Evolutionary conservation across 345 rosid genomes (phyloP).

Genomic region (Kandelia obovata): DNA sequence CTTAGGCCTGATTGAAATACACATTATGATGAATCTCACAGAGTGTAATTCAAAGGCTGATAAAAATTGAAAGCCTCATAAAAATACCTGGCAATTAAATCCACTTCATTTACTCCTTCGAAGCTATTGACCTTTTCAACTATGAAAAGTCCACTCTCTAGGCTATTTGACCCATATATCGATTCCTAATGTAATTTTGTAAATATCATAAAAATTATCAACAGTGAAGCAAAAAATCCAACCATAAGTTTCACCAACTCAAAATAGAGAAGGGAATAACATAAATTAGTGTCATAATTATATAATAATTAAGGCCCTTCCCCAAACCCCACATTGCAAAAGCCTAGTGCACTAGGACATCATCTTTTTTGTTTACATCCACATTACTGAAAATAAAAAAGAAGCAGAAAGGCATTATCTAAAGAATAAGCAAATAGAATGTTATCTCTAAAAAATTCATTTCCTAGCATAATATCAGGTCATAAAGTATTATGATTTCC

Average conservation of each 20-base stretch:
- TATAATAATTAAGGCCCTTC: not conserved
- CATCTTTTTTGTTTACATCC: too few relatives aligned
- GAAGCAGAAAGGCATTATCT: too few relatives aligned
- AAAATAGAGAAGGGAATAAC: not conserved
- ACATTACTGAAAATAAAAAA: too few relatives aligned
- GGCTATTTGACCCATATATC: constrained; percentile 48
- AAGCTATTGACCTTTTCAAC: constrained; percentile 45
- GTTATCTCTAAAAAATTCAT: too few relatives aligned
- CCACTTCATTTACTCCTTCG: constrained; percentile 27
- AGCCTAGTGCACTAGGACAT: too few relatives aligned
- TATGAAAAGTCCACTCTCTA: constrained; percentile 47
- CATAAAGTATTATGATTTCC: not conserved
- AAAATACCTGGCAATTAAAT: constrained; percentile 49
- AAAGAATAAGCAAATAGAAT: too few relatives aligned
- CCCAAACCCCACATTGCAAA: too few relatives aligned
- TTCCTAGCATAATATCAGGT: not conserved
- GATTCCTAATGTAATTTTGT: constrained; percentile 41
- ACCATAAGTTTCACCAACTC: not conserved
- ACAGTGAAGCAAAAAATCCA: not conserved
- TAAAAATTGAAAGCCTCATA: constrained; percentile 9
- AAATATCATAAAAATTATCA: constrained; percentile 1
- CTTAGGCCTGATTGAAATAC: constrained; percentile 44
- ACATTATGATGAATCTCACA: constrained; percentile 12
- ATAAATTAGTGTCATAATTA: not conserved
- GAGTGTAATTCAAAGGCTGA: constrained; percentile 18